phyloP scores from a whole-genome alignment of 169 alveolate species.

The Eimeria falciformis region DNA sequence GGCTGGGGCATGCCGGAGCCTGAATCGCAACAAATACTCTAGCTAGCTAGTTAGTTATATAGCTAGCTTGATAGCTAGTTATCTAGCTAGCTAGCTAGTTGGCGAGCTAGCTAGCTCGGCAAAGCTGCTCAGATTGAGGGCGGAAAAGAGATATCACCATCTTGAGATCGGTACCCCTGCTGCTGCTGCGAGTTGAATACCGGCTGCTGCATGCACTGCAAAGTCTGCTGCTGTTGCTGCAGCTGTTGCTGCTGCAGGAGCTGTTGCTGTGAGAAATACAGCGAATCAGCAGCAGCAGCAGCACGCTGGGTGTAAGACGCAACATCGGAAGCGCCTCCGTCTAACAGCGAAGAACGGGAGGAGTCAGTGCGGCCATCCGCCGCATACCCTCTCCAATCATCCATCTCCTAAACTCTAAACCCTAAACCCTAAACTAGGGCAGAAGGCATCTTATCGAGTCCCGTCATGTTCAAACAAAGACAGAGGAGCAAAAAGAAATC shows the following conservation, averaged over 20 bases:
- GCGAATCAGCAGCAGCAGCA: conserved; percentile 23
- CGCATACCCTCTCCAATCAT: conserved; percentile 61
- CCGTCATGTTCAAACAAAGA: too few relatives aligned
- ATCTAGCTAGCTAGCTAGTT: conserved; percentile 8
- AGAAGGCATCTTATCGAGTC: too few relatives aligned
- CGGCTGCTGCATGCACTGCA: conserved; percentile 9
- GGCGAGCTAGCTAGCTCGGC: too few relatives aligned
- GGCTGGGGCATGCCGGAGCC: background rate
- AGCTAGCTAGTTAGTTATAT: too few relatives aligned
- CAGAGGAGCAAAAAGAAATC: too few relatives aligned
- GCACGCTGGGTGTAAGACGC: conserved; percentile 39
- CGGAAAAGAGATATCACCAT: conserved; percentile 2
- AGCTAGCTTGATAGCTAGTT: background rate
- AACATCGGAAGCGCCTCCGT: conserved; percentile 61
- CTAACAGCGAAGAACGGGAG: conserved; percentile 31
- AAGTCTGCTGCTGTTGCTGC: conserved; percentile 5
- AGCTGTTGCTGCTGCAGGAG: conserved; percentile 65
- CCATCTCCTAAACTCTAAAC: too few relatives aligned
- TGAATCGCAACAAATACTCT: too few relatives aligned
- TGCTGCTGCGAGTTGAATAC: conserved; percentile 17
- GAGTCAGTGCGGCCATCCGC: conserved; percentile 57
- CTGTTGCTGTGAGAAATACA: conserved; percentile 21
- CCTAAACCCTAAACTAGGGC: too few relatives aligned
- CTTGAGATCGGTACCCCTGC: conserved; percentile 23
- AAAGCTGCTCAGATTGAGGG: too few relatives aligned